These are phyloP conservation scores for Daldinia loculata DNA, from an alignment of 495 filamentous ascomycete genomes.

Conservation along the genomic window DNA sequence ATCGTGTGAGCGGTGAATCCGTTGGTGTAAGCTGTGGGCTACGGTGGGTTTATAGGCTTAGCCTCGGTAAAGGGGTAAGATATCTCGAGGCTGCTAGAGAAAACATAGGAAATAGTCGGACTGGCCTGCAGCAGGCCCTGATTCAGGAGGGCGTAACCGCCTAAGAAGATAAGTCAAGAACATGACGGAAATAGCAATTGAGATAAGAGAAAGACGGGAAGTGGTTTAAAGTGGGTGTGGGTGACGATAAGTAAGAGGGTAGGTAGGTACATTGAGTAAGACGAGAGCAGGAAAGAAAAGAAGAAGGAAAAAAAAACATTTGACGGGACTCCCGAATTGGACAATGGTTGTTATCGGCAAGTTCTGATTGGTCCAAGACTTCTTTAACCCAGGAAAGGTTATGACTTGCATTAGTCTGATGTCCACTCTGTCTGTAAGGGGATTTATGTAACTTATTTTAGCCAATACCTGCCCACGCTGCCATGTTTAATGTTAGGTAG, in stretches of 20 bases:
- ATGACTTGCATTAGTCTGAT: constrained; percentile 35
- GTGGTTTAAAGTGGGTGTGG: constrained; percentile 33
- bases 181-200: constrained; percentile 26
- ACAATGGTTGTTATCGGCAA: constrained; percentile 34
- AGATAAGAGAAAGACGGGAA: constrained; percentile 39
- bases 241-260: constrained; percentile 29
- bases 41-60: neutral
- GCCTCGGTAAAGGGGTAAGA: constrained; percentile 1
- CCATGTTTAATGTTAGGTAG: neutral
- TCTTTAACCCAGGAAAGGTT: constrained; percentile 18
- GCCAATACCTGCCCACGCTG: constrained; percentile 2
- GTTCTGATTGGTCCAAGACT: constrained; percentile 19
- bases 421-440: constrained; percentile 16
- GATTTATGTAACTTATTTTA: constrained; percentile 1
- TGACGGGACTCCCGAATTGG: constrained; percentile 30
- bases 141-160: constrained; percentile 21
- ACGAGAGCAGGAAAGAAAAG: neutral
- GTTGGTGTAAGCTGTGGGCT: neutral
- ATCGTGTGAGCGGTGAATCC: constrained; percentile 25
- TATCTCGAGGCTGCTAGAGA: constrained; percentile 15
- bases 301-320: constrained; percentile 7
- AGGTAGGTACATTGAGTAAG: constrained; percentile 20
- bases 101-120: constrained; percentile 27
- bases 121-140: constrained; percentile 15
- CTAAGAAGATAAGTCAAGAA: constrained; percentile 31